A percentile compares a stretch with the other conserved stretches of the same genome.
Evolutionary conservation across 345 rosid genomes (phyloP).

Genomic region (Brassica rapa): DNA sequence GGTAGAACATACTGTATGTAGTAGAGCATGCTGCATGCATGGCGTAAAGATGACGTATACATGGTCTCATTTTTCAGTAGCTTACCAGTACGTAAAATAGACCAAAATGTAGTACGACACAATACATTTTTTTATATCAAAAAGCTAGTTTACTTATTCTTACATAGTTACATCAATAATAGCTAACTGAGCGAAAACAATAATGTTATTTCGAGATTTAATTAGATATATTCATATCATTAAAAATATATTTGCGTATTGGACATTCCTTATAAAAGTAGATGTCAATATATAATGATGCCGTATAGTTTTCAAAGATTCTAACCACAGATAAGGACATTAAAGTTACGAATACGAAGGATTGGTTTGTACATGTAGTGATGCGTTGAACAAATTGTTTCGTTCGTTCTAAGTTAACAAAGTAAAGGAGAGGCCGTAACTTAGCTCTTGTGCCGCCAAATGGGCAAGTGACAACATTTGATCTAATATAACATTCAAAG

Average conservation of each 20-base stretch:
- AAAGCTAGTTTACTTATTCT: background rate
- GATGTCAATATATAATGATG: background rate
- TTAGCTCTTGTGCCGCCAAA: conserved; percentile 3
- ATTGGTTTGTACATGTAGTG: background rate
- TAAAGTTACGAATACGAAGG: background rate
- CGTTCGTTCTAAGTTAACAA: background rate
- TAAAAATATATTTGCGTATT: background rate
- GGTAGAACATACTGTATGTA: background rate
- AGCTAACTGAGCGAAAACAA: background rate
- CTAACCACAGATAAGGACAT: background rate
- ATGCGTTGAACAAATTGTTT: background rate
- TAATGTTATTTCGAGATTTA: background rate
- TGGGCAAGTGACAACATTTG: conserved; percentile 14
- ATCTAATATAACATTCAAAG: conserved; percentile 33
- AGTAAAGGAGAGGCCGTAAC: background rate
- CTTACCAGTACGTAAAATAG: conserved; percentile 9
- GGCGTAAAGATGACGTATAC: conserved; percentile 18
- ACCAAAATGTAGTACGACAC: background rate
- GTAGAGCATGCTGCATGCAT: conserved; percentile 19
- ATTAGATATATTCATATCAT: background rate
- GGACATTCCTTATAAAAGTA: background rate
- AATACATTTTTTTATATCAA: background rate
- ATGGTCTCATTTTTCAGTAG: conserved; percentile 1
- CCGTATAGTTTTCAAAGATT: background rate
- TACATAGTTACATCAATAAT: background rate